Evolutionary conservation across 75 land plant species (phyloP).

Genomic region (Cunninghamia lanceolata): DNA sequence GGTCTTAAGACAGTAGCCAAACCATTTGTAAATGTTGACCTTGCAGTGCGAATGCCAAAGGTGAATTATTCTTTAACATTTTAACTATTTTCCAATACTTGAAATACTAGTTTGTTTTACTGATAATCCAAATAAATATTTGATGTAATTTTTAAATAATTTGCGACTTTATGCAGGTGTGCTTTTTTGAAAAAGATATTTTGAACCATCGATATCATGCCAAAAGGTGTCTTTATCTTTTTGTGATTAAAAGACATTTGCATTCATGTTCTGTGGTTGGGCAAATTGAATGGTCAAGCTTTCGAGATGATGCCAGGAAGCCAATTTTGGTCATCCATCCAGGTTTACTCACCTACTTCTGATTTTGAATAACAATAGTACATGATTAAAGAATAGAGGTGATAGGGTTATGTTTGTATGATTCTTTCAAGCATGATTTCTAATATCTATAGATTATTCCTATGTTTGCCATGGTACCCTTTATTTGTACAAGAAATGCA

Average conservation of each 20-base stretch:
- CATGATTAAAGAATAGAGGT: not conserved
- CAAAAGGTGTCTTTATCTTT: conserved; percentile 77
- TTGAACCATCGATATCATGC: conserved; percentile 91
- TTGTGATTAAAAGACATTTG: conserved; percentile 52
- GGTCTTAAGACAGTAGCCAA: conserved; percentile 47
- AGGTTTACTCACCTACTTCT: conserved; percentile 35
- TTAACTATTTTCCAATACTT: conserved; percentile 1
- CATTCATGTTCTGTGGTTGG: conserved; percentile 24
- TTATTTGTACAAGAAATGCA: not conserved
- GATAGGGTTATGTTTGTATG: conserved; percentile 5
- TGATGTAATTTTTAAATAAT: conserved; percentile 1
- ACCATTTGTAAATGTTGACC: conserved; percentile 68
- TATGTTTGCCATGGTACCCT: not conserved
- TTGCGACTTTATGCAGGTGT: conserved; percentile 42
- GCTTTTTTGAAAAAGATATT: conserved; percentile 84
- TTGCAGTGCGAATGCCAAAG: conserved; percentile 84
- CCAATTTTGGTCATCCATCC: conserved; percentile 69
- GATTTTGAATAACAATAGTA: not conserved
- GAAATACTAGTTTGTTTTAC: not conserved
- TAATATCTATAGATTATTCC: not conserved
- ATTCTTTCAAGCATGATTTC: not conserved
- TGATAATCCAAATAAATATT: not conserved
- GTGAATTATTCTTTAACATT: conserved; percentile 27
- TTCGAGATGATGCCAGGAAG: conserved; percentile 84
- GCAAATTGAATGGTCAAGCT: conserved; percentile 58